Conservation (phyloP, 2,329 filamentous ascomycete species). For the Triangularia setosa region DNA sequence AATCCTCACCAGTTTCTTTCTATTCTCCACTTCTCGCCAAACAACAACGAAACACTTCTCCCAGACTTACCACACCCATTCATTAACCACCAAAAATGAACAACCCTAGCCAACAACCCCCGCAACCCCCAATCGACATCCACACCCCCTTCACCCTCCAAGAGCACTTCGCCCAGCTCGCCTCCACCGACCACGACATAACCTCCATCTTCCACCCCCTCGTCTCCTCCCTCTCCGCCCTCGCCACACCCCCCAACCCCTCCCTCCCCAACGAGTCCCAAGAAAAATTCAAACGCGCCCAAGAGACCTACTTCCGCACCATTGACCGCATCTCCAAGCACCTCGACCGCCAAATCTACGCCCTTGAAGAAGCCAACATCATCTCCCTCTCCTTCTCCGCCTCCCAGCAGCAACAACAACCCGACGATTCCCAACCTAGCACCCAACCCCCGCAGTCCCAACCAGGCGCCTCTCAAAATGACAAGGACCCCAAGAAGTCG, state of each 20-base stretch:
- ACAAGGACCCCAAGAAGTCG: background rate
- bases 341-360: slow-evolving; percentile 71
- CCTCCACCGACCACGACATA: slow-evolving; percentile 66
- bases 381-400: slow-evolving; percentile 44
- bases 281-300: slow-evolving; percentile 51
- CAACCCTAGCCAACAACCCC: background rate
- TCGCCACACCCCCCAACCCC: slow-evolving; percentile 44
- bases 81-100: slow-evolving; percentile 14
- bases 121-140: slow-evolving; percentile 17
- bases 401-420: background rate
- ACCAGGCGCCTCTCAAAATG: background rate
- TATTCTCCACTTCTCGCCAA: background rate
- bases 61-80: background rate
- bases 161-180: slow-evolving; percentile 77
- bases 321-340: slow-evolving; percentile 72
- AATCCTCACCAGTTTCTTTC: background rate
- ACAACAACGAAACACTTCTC: background rate
- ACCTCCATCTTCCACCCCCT: slow-evolving; percentile 44
- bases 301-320: slow-evolving; percentile 65
- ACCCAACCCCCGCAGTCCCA: slow-evolving; percentile 7
- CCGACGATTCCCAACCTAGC: slow-evolving; percentile 6
- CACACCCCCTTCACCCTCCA: slow-evolving; percentile 63
- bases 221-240: slow-evolving; percentile 59
- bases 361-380: slow-evolving; percentile 76
- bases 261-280: slow-evolving; percentile 25